Evolutionary conservation across 169 alveolate species (phyloP), one percentile per base, ranked within the genome.

Genomic region (Fabrea salina): DNA sequence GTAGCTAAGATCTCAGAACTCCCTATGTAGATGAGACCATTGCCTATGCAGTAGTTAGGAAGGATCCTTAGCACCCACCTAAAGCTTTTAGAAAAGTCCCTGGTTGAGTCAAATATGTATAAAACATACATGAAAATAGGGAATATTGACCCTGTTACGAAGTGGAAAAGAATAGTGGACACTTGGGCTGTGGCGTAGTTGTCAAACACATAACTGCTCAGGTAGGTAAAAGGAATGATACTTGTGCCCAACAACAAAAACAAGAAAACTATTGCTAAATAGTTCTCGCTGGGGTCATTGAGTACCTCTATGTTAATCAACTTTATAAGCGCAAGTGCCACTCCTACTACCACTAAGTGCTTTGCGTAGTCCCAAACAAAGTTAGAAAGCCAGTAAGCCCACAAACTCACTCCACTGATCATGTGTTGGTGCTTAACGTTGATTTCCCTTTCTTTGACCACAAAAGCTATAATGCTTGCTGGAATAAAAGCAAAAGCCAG

Each of bases 201-300:
- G 44, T 67, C 64, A 41, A 91, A 91, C 13, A 85, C 43, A 78
- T 83, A 87, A 35, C 90, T 71, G 22, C 67, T 79, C 0, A 72
- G 74, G 66, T 91, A 91, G 13, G 89, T 86, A 44, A 85, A 87
- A 5, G 91, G 88, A 2, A 81, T 82, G 2, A 87, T 66, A n/a
- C 85, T 85, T 58, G 79, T 43, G n/a, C 92, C 92, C 53, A 75
- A 87, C 0, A 91, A 41, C 6, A 87, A 61, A 64, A 91, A 61
- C 4, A 85, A 64, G 0, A 85, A 54, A 86, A 91, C 81, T 0
- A 83, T 13, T 56, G 57, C n/a, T 67, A 86, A 64, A 66, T 59
- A 61, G 67, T 58, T 19, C 27, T 82, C 5, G 51, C 16, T 47
- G 49, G 75, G 59, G n/a, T 19, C 64, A 35, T 50, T 35, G n/a